Evolutionary conservation across 2,329 filamentous ascomycete species (phyloP).

Genomic region (Setomelanomma holmii): DNA sequence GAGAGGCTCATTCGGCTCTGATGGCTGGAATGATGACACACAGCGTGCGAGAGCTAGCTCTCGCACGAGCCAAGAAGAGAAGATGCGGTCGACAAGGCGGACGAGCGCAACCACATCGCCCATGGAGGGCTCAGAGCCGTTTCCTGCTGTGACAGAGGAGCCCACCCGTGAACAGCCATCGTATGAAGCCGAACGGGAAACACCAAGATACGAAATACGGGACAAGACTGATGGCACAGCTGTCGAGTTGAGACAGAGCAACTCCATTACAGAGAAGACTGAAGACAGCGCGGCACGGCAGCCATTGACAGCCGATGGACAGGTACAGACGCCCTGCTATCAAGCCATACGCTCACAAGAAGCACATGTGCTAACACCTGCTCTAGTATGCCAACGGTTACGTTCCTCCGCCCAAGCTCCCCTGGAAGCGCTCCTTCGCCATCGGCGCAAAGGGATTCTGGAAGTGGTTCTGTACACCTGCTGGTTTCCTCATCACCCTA

Average conservation of each 20-base stretch:
- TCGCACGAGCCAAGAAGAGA: slow-evolving; percentile 33
- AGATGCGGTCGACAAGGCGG: not conserved
- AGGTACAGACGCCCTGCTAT: slow-evolving; percentile 18
- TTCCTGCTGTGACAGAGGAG: slow-evolving; percentile 42
- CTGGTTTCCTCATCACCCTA: slow-evolving; percentile 78
- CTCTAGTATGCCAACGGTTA: slow-evolving; percentile 52
- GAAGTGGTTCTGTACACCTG: slow-evolving; percentile 75
- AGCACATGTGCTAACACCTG: not conserved
- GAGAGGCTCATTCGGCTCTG: slow-evolving; percentile 41
- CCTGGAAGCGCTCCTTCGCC: slow-evolving; percentile 65
- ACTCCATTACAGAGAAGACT: slow-evolving; percentile 24
- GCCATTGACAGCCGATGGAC: slow-evolving; percentile 18
- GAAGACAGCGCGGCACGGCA: slow-evolving; percentile 17
- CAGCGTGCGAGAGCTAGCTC: slow-evolving; percentile 35
- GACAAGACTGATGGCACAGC: slow-evolving; percentile 16
- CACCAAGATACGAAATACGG: slow-evolving; percentile 3
- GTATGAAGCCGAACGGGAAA: slow-evolving; percentile 8
- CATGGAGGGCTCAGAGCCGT: slow-evolving; percentile 29
- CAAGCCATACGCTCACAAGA: not conserved
- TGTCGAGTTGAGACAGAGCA: slow-evolving; percentile 22
- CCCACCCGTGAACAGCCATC: slow-evolving; percentile 15
- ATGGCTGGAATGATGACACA: slow-evolving; percentile 43
- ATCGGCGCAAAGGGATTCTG: slow-evolving; percentile 69
- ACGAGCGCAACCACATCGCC: slow-evolving; percentile 6
- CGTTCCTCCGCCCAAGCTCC: slow-evolving; percentile 52